These are phyloP conservation scores for Diaporthe caulivora DNA, from an alignment of 2,329 filamentous ascomycete species.

Conservation along the genomic window DNA sequence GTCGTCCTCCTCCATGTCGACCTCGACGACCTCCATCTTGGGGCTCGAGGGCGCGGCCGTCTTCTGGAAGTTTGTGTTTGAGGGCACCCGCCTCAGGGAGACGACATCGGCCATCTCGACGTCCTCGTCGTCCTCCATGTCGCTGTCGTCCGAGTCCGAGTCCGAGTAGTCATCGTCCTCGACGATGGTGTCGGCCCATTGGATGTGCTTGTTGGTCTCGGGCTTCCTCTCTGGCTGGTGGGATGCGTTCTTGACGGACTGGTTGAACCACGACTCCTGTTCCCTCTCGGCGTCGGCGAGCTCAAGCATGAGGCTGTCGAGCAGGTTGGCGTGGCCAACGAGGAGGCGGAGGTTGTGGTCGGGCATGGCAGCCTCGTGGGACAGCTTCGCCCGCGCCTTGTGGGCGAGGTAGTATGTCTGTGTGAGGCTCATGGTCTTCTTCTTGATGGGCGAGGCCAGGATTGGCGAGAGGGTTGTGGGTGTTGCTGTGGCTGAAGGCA, in stretches of 20 bases:
- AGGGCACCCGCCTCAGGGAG: constrained; percentile 60
- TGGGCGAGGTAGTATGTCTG: constrained; percentile 99
- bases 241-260: constrained; percentile 83
- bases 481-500: constrained; percentile 48
- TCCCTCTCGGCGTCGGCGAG: constrained; percentile 94
- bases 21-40: constrained; percentile 53
- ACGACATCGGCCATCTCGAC: constrained; percentile 66
- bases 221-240: constrained; percentile 46
- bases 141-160: constrained; percentile 61
- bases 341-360: constrained; percentile 96
- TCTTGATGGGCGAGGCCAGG: constrained; percentile 59
- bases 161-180: constrained; percentile 77
- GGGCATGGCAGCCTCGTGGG: constrained; percentile 86
- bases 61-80: constrained; percentile 46
- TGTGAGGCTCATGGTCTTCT: constrained; percentile 96
- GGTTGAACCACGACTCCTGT: constrained; percentile 98
- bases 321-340: constrained; percentile 97
- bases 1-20: constrained; percentile 61
- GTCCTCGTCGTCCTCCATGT: constrained; percentile 68
- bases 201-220: constrained; percentile 80
- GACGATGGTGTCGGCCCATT: constrained; percentile 86
- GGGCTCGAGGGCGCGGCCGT: constrained; percentile 50
- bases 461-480: constrained; percentile 40
- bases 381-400: constrained; percentile 96
- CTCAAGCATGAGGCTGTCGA: constrained; percentile 90